Conservation (phyloP, 352 stramenopile genomes). For the Phytopythium montanum region DNA sequence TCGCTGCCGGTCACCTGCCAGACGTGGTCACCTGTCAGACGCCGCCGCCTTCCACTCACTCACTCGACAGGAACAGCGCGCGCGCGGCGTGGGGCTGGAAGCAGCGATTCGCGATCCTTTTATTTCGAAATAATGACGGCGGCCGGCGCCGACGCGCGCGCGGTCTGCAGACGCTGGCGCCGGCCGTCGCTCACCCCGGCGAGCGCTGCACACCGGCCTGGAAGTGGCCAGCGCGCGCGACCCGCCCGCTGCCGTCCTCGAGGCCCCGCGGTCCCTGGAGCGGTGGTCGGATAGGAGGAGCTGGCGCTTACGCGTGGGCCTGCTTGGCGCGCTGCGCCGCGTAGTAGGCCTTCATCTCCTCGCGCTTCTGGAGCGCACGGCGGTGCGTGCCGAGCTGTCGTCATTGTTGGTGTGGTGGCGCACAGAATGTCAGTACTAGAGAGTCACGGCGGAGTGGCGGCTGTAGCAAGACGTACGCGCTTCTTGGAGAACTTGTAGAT, state of each 20-base stretch:
- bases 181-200: neutral
- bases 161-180: neutral
- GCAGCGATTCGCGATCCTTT: slow-evolving; percentile 67
- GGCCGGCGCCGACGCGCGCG: slow-evolving; percentile 22
- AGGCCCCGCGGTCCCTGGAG: slow-evolving; percentile 25
- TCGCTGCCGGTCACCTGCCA: too few relatives aligned
- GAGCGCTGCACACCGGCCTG: neutral
- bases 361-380: slow-evolving; percentile 96
- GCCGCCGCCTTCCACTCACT: neutral
- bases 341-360: slow-evolving; percentile 99
- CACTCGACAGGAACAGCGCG: slow-evolving; percentile 5
- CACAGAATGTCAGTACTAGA: slow-evolving; percentile 14
- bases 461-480: slow-evolving; percentile 57
- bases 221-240: neutral
- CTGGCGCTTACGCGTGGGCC: slow-evolving; percentile 55
- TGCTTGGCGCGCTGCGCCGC: slow-evolving; percentile 94
- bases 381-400: slow-evolving; percentile 96
- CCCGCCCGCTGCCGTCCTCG: neutral
- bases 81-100: slow-evolving; percentile 20
- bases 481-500: slow-evolving; percentile 99
- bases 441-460: too few relatives aligned
- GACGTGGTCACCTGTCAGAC: too few relatives aligned
- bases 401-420: neutral
- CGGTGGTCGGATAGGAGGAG: slow-evolving; percentile 31
- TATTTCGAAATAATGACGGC: slow-evolving; percentile 79